Conservation (phyloP, 768 basidiomycete genomes). For the Tulasnella sp. region DNA sequence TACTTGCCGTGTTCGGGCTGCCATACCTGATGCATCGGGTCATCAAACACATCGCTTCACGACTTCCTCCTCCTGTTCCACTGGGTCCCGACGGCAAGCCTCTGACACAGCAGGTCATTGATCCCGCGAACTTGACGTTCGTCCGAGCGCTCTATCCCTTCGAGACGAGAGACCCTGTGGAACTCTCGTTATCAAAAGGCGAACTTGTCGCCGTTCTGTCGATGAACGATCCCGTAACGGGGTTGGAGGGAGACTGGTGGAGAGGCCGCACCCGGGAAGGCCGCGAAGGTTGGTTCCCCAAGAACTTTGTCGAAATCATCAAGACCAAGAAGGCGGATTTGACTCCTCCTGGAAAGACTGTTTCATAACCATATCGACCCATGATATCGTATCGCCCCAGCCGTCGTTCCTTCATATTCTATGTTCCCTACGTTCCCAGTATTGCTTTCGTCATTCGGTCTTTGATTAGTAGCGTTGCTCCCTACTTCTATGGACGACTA, state of each 20-base stretch:
- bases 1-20: constrained; percentile 84
- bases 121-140: constrained; percentile 72
- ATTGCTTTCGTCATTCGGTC: too few relatives aligned
- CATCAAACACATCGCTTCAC: constrained; percentile 59
- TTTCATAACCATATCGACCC: background rate
- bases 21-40: constrained; percentile 90
- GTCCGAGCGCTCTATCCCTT: constrained; percentile 74
- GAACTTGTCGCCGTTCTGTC: constrained; percentile 89
- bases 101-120: constrained; percentile 30
- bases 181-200: constrained; percentile 71
- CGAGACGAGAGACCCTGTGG: constrained; percentile 55
- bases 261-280: constrained; percentile 86
- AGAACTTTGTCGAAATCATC: constrained; percentile 65
- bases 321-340: constrained; percentile 13
- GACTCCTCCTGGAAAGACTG: background rate
- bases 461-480: too few relatives aligned
- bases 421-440: too few relatives aligned
- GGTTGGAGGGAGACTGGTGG: constrained; percentile 77
- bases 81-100: constrained; percentile 17
- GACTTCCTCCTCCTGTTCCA: constrained; percentile 33
- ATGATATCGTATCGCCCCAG: background rate
- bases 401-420: background rate
- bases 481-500: too few relatives aligned
- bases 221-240: constrained; percentile 59
- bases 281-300: constrained; percentile 88